These are phyloP conservation scores for Syzygium aromaticum DNA, from an alignment of 345 rosid species.

Conservation along the genomic window DNA sequence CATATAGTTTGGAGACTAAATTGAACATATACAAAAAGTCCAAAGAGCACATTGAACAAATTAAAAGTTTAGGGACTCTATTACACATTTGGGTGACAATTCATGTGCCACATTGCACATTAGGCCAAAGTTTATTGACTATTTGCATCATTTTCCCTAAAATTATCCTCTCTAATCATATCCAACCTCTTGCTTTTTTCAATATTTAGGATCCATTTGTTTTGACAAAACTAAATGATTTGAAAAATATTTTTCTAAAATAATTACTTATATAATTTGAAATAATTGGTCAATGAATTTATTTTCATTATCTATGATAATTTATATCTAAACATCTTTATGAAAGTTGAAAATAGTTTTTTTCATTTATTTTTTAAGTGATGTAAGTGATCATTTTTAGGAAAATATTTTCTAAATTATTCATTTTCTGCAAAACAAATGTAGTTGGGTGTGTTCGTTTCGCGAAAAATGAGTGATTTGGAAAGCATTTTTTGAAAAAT, in stretches of 20 bases:
- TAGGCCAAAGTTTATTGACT: too few relatives aligned
- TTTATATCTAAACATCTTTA: background rate
- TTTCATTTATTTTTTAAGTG: background rate
- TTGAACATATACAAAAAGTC: too few relatives aligned
- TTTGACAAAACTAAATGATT: background rate
- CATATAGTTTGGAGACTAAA: too few relatives aligned
- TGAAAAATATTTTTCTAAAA: background rate
- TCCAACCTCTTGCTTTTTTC: background rate
- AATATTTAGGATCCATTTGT: background rate
- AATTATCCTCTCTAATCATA: background rate
- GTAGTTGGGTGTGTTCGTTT: fast-evolving
- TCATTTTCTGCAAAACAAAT: fast-evolving
- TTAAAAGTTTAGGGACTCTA: too few relatives aligned
- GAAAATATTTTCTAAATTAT: background rate
- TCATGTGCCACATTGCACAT: too few relatives aligned
- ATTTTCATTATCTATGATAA: background rate
- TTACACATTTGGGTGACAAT: too few relatives aligned
- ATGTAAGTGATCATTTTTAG: fast-evolving
- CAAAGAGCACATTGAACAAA: too few relatives aligned
- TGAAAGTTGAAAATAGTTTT: background rate
- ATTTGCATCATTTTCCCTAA: too few relatives aligned
- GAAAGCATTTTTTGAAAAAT: too few relatives aligned
- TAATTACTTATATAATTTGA: background rate
- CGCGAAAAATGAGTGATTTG: too few relatives aligned
- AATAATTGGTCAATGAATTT: fast-evolving